A percentile compares a stretch with the other conserved stretches of the same genome.
Conservation (phyloP, 2,329 filamentous ascomycete species). For the Diaporthe velutina region DNA sequence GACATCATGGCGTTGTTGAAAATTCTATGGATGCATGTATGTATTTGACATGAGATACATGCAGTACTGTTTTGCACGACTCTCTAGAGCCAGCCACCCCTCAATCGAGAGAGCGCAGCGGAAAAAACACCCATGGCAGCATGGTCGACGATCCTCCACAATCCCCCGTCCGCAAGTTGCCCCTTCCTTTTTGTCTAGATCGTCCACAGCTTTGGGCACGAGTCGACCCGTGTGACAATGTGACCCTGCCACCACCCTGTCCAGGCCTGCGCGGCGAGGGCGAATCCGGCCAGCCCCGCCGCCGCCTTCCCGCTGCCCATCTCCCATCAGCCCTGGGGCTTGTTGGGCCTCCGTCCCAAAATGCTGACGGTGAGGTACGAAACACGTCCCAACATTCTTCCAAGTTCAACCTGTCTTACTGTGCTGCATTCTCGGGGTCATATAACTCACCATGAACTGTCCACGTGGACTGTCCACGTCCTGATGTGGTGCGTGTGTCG, state of each 20-base stretch:
- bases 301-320: not conserved
- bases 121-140: not conserved
- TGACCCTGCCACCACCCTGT: conserved; percentile 8
- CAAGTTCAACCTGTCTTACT: not conserved
- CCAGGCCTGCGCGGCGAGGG: not conserved
- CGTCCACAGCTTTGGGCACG: conserved; percentile 30
- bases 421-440: not conserved
- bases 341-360: conserved; percentile 31
- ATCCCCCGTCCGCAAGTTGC: not conserved
- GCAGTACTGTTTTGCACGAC: not conserved
- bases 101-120: not conserved
- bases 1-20: conserved; percentile 16
- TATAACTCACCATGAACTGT: conserved; percentile 21
- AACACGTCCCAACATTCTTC: conserved; percentile 34
- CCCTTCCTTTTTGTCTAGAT: not conserved
- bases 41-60: not conserved
- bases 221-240: conserved; percentile 21
- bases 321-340: conserved; percentile 19
- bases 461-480: conserved; percentile 1
- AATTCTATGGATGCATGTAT: not conserved
- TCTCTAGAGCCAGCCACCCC: not conserved
- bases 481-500: not conserved
- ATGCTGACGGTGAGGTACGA: conserved; percentile 23
- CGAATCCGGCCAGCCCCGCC: conserved; percentile 22
- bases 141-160: conserved; percentile 10